A percentile compares a stretch with the other conserved stretches of the same genome.
Conservation (phyloP, 495 filamentous ascomycete genomes). For the Aspergillus heteromorphus region DNA sequence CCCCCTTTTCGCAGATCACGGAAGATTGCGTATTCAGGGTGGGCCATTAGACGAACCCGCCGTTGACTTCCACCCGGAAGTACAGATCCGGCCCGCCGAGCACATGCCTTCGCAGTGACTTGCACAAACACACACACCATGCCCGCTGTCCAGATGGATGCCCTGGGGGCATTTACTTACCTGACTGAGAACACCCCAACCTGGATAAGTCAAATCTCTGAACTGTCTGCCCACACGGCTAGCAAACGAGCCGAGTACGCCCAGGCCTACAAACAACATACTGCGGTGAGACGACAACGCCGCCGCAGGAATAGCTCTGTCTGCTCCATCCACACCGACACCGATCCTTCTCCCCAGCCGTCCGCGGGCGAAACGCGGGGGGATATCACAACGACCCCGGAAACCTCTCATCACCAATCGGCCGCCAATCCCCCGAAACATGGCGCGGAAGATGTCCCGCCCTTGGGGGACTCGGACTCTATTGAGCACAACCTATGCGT, state of each 20-base stretch:
- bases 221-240: conserved; percentile 62
- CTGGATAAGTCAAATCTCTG: conserved; percentile 64
- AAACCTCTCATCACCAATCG: conserved; percentile 7
- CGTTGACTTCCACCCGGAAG: neutral
- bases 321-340: conserved; percentile 41
- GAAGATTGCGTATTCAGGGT: neutral
- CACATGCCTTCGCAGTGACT: neutral
- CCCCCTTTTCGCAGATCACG: neutral
- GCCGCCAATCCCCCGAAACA: conserved; percentile 25
- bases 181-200: conserved; percentile 55
- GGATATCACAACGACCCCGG: conserved; percentile 10
- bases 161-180: conserved; percentile 55
- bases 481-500: conserved; percentile 46
- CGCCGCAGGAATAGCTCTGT: conserved; percentile 41
- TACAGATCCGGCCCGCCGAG: neutral
- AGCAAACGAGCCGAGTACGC: conserved; percentile 63
- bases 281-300: conserved; percentile 21
- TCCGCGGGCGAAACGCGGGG: conserved; percentile 14
- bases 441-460: conserved; percentile 24
- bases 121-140: too few species aligned
- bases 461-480: conserved; percentile 25
- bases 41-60: neutral
- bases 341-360: conserved; percentile 11
- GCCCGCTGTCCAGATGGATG: conserved; percentile 46
- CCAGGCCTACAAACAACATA: conserved; percentile 33